These are phyloP conservation scores for Plantago coronopus DNA, from an alignment of 305 asterid species.

Conservation along the genomic window DNA sequence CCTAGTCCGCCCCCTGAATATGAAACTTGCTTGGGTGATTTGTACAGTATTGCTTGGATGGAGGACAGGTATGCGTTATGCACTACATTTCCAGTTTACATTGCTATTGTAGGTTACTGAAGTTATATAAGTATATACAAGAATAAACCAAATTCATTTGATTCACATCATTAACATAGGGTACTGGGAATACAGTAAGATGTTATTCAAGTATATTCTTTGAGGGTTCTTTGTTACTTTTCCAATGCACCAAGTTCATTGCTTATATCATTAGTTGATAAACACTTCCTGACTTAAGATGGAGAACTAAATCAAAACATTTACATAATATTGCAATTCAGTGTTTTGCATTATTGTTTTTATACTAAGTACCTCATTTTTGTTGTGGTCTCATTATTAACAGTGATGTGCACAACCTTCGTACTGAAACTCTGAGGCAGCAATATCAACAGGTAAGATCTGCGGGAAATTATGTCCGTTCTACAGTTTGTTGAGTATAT, in stretches of 20 bases:
- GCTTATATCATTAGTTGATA: no score
- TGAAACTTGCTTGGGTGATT: conserved; percentile 87
- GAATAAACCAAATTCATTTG: not conserved
- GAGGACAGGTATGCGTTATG: conserved; percentile 63
- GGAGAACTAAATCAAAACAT: no score
- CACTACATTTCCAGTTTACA: not conserved
- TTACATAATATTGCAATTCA: no score
- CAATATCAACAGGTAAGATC: conserved; percentile 70
- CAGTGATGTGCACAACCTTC: conserved; percentile 77
- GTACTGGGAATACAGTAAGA: not conserved
- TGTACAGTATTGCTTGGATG: conserved; percentile 96
- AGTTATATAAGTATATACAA: not conserved
- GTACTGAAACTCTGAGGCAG: conserved; percentile 61
- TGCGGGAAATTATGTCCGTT: conserved; percentile 9
- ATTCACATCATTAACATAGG: not conserved
- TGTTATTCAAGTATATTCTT: not conserved
- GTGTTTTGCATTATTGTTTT: not conserved
- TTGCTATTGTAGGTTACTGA: not conserved
- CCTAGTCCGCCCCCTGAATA: conserved; percentile 82
- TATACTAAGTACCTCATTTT: conserved; percentile 7
- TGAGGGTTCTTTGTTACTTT: no score
- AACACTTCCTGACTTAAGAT: no score
- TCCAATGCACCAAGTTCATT: no score
- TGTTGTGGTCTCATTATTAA: conserved; percentile 21
- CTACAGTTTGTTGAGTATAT: not conserved